A percentile compares a stretch with the other conserved stretches of the same genome.
Conservation (phyloP, 768 basidiomycete genomes). For the Kwoniella sp. region DNA sequence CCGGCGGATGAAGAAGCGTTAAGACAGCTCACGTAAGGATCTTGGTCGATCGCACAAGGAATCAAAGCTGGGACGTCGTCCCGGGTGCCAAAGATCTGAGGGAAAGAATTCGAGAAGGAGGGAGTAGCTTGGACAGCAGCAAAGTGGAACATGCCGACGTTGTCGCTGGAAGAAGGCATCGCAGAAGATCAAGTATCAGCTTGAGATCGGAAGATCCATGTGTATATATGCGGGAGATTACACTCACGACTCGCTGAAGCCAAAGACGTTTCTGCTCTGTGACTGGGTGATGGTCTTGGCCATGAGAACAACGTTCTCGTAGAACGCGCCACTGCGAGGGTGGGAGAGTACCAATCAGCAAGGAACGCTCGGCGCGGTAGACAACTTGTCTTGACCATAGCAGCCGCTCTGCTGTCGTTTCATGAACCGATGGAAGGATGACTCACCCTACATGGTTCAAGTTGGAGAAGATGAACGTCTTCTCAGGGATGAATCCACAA, state of each 20-base stretch:
- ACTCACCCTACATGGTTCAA: conserved; percentile 73
- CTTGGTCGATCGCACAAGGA: conserved; percentile 95
- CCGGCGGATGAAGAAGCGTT: not conserved
- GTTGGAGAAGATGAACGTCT: conserved; percentile 96
- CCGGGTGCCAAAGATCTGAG: conserved; percentile 86
- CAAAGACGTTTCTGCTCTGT: conserved; percentile 92
- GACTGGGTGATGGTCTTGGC: conserved; percentile 90
- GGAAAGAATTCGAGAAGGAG: conserved; percentile 97
- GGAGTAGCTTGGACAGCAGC: conserved; percentile 93
- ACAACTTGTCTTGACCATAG: no score
- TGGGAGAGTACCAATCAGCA: not conserved
- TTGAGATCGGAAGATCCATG: not conserved
- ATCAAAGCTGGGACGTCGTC: conserved; percentile 89
- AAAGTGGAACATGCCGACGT: conserved; percentile 97
- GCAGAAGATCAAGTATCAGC: conserved; percentile 2
- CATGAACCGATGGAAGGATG: no score
- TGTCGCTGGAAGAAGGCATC: conserved; percentile 69
- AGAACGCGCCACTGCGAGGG: conserved; percentile 73
- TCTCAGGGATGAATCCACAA: conserved; percentile 84
- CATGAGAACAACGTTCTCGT: conserved; percentile 88
- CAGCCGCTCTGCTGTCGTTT: no score
- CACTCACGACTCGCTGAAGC: conserved; percentile 90
- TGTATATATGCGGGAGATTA: no score
- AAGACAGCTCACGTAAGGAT: conserved; percentile 48
- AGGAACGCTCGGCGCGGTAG: not conserved